phyloP scores from a whole-genome alignment of 495 filamentous ascomycete species.

The Glonium stellatum region DNA sequence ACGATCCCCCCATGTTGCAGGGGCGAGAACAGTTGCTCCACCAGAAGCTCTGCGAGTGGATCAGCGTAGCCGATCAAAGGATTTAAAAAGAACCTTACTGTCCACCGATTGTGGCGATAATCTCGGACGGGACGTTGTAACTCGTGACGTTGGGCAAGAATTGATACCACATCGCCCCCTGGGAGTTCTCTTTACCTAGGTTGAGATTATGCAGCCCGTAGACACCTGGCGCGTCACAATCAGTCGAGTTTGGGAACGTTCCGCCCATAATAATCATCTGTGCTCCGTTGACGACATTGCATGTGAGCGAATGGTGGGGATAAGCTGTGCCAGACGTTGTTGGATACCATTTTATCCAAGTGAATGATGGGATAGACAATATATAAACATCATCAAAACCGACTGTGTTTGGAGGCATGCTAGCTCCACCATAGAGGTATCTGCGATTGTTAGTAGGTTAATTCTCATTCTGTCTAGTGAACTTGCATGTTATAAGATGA shows the following conservation, averaged over 20 bases:
- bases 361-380: slow-evolving; percentile 46
- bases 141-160: slow-evolving; percentile 36
- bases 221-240: slow-evolving; percentile 31
- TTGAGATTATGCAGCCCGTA: slow-evolving; percentile 41
- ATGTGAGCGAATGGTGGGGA: slow-evolving; percentile 44
- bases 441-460: slow-evolving; percentile 27
- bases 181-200: slow-evolving; percentile 35
- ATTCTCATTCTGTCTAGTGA: neutral
- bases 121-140: slow-evolving; percentile 40
- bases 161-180: slow-evolving; percentile 35
- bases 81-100: slow-evolving; percentile 26
- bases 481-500: slow-evolving; percentile 50
- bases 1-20: slow-evolving; percentile 29
- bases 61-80: neutral
- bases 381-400: slow-evolving; percentile 55
- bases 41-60: slow-evolving; percentile 31
- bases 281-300: slow-evolving; percentile 42
- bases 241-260: slow-evolving; percentile 30
- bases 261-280: slow-evolving; percentile 47
- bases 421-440: slow-evolving; percentile 47
- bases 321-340: slow-evolving; percentile 27
- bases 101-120: slow-evolving; percentile 40
- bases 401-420: slow-evolving; percentile 33
- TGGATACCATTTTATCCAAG: slow-evolving; percentile 47
- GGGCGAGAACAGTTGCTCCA: slow-evolving; percentile 36